Evolutionary conservation across 352 stramenopile species (phyloP), one percentile per base, ranked within the genome.

Genomic region (Phytophthora podocarpi): DNA sequence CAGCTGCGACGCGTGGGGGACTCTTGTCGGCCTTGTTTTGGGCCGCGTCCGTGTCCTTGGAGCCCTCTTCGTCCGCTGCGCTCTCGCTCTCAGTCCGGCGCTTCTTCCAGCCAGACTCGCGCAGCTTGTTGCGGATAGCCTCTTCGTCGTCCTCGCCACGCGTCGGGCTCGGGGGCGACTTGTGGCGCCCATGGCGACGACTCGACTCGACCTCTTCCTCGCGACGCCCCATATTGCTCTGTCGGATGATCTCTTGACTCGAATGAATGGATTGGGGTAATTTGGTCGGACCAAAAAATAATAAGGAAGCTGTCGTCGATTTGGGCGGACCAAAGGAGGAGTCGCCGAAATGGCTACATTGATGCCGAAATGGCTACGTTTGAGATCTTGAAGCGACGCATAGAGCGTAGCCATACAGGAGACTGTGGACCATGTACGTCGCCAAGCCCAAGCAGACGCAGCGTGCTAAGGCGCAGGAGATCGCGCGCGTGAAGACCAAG

Each of bases 401-500:
- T 16, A 41, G n/a, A n/a, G 34, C 8, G 24, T 15, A 47, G 16
- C 40, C 32, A 40, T n/a, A n/a, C n/a, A n/a, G n/a, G n/a, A n/a
- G n/a, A n/a, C n/a, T 51, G 7, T 23, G 12, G 15, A 45, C 10
- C 36, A 92, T 92, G 83, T 90, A 92, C 54, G 79, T 90, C 10
- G 80, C 83, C 64, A 92, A 92, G 51, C 83, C 78, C 56, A 92
- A 92, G 80, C 82, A 89, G 60, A 82, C 67, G 31, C 75, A 81
- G 65, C 79, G 77, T 56, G 67, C 73, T 28, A 92, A 92, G 69
- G 77, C 76, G 43, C 79, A 89, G 47, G 82, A 89, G 59, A 76
- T 81, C 12, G 79, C 79, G 23, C 82, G 82, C 24, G 76, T 77
- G 48, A 92, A 95, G 70, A 83, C 69, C 36, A 92, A 91, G 69